These are phyloP conservation scores for Flueggea neowawraea DNA, from an alignment of 441 rosid species.

Conservation along the genomic window DNA sequence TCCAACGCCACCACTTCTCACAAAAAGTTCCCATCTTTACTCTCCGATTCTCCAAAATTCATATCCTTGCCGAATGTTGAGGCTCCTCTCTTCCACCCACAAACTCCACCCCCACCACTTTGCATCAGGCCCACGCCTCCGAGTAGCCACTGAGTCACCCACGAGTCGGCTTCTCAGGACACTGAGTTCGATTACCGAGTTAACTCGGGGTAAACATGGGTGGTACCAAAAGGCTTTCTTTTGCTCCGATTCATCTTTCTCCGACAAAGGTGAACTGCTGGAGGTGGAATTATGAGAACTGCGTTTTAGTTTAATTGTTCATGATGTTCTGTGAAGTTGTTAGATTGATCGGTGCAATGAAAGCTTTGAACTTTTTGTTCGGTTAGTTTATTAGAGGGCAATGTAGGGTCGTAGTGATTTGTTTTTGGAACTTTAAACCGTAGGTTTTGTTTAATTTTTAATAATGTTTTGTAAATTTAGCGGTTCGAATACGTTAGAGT, in stretches of 20 bases:
- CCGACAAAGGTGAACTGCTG: constrained; percentile 15
- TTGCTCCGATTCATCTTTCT: constrained; percentile 54
- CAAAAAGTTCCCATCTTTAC: constrained; percentile 11
- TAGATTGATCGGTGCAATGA: no score
- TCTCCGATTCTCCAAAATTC: constrained; percentile 1
- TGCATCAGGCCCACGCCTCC: constrained; percentile 30
- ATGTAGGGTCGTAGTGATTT: no score
- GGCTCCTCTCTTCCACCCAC: constrained; percentile 51
- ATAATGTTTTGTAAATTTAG: no score
- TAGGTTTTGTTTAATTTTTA: no score
- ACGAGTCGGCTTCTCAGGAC: constrained; percentile 42
- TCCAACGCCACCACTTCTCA: constrained; percentile 9
- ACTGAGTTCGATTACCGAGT: constrained; percentile 47
- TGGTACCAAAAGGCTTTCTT: constrained; percentile 55
- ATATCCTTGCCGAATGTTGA: constrained; percentile 51
- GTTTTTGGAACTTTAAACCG: no score
- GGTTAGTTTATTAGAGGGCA: no score
- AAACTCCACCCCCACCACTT: constrained; percentile 41
- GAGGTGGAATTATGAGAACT: constrained; percentile 29
- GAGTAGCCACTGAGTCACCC: constrained; percentile 24
- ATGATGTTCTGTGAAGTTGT: no score
- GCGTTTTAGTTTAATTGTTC: no score
- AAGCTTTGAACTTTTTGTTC: no score
- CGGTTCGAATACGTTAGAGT: no score
- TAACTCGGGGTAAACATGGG: constrained; percentile 30